Percentiles rank a stretch among this genome's conserved stretches.
Evolutionary conservation across 176 grass and related monocot species (phyloP).

Genomic region (Dendrocalamus sinicus): DNA sequence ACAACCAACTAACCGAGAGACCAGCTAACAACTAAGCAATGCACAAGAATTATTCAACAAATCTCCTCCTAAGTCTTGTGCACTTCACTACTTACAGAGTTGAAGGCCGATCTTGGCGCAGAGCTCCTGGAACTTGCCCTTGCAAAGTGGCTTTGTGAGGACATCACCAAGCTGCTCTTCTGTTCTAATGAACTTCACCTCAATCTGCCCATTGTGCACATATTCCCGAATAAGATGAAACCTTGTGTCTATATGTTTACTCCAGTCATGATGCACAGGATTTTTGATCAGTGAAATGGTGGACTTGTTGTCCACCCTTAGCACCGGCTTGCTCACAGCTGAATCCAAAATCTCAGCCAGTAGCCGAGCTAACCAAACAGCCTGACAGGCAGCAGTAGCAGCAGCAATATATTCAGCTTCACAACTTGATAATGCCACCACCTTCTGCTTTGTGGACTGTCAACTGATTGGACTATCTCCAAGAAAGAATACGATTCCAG

Average conservation of each 20-base stretch:
- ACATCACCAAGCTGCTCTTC: neutral
- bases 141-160: neutral
- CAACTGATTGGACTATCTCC: neutral
- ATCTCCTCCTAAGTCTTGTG: neutral
- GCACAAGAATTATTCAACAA: neutral
- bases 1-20: too few species aligned
- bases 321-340: neutral
- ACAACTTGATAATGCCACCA: neutral
- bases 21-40: fast-evolving
- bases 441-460: neutral
- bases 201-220: neutral
- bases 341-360: neutral
- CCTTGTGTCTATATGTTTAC: neutral
- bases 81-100: fast-evolving
- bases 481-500: neutral
- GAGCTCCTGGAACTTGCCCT: neutral
- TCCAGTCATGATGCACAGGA: neutral
- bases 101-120: neutral
- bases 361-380: neutral
- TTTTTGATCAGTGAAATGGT: neutral
- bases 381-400: neutral
- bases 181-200: neutral
- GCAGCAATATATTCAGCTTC: neutral
- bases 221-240: neutral
- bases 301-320: neutral